phyloP scores from a whole-genome alignment of 495 filamentous ascomycete species.

The Immersiella caudata region DNA sequence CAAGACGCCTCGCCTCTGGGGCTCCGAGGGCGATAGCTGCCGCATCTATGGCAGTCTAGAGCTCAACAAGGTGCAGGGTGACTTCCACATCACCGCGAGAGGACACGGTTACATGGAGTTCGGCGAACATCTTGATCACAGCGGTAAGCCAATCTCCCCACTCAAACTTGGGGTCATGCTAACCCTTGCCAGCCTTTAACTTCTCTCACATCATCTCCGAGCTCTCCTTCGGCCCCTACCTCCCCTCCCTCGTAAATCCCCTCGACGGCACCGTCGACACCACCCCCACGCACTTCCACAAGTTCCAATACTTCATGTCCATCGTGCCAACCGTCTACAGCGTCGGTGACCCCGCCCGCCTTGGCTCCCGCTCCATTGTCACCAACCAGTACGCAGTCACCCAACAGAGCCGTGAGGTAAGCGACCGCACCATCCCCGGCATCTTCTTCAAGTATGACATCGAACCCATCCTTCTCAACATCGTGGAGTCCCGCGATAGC shows the following conservation, averaged over 20 bases:
- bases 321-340: constrained; percentile 96
- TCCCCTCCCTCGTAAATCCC: constrained; percentile 89
- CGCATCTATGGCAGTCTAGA: constrained; percentile 88
- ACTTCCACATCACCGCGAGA: constrained; percentile 96
- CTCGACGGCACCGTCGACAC: constrained; percentile 86
- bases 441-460: constrained; percentile 99
- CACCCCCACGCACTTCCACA: constrained; percentile 78
- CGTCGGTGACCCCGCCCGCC: constrained; percentile 46
- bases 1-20: constrained; percentile 69
- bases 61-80: constrained; percentile 94
- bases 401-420: constrained; percentile 69
- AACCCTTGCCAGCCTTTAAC: constrained; percentile 72
- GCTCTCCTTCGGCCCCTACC: constrained; percentile 94
- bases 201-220: constrained; percentile 97
- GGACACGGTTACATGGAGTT: constrained; percentile 90
- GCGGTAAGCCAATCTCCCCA: constrained; percentile 51
- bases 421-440: constrained; percentile 76
- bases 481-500: constrained; percentile 78
- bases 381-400: constrained; percentile 99
- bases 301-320: constrained; percentile 98
- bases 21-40: constrained; percentile 65
- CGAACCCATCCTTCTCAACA: constrained; percentile 86
- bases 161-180: not conserved
- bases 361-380: constrained; percentile 60
- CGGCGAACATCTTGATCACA: constrained; percentile 81